A percentile compares a stretch with the other conserved stretches of the same genome.
These are phyloP conservation scores for Boletus insuetus DNA, from an alignment of 768 basidiomycete species.

Conservation along the genomic window DNA sequence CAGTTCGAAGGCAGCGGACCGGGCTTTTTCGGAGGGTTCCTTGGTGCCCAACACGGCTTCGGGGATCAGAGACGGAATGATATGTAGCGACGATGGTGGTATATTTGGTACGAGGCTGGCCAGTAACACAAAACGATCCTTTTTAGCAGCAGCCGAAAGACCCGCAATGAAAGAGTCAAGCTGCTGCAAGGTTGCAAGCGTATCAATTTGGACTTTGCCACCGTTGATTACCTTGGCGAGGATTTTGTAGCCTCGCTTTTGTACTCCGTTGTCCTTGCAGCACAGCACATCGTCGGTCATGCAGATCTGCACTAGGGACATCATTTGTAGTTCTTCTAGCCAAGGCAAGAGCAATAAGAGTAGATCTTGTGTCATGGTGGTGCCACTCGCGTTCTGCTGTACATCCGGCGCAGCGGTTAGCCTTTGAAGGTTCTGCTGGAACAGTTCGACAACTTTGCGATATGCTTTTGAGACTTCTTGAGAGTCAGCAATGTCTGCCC, in stretches of 20 bases:
- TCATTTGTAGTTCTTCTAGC: constrained; percentile 59
- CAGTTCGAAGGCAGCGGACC: constrained; percentile 86
- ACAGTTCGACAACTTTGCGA: constrained; percentile 68
- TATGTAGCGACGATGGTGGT: constrained; percentile 68
- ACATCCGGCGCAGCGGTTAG: constrained; percentile 33
- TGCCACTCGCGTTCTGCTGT: constrained; percentile 40
- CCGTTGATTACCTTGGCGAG: constrained; percentile 71
- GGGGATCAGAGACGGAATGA: constrained; percentile 86
- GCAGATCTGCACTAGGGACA: constrained; percentile 65
- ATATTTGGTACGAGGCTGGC: constrained; percentile 64
- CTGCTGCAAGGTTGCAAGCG: constrained; percentile 57
- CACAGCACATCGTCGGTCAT: constrained; percentile 67
- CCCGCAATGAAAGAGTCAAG: constrained; percentile 65
- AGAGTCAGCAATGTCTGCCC: constrained; percentile 77
- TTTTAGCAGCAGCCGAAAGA: constrained; percentile 82
- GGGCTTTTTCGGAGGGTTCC: constrained; percentile 91
- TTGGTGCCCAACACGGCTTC: constrained; percentile 96
- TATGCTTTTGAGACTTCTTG: constrained; percentile 83
- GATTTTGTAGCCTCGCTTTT: constrained; percentile 94
- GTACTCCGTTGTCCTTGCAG: constrained; percentile 80
- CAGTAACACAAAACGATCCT: constrained; percentile 85
- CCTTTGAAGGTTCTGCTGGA: constrained; percentile 59
- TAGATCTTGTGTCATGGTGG: constrained; percentile 76
- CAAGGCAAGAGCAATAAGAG: constrained; percentile 79
- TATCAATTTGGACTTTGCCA: constrained; percentile 52